Percentiles rank a stretch among this genome's conserved stretches.
Conservation (phyloP, 1,284 basidiomycete genomes). For the Anthracocystis setariae region DNA sequence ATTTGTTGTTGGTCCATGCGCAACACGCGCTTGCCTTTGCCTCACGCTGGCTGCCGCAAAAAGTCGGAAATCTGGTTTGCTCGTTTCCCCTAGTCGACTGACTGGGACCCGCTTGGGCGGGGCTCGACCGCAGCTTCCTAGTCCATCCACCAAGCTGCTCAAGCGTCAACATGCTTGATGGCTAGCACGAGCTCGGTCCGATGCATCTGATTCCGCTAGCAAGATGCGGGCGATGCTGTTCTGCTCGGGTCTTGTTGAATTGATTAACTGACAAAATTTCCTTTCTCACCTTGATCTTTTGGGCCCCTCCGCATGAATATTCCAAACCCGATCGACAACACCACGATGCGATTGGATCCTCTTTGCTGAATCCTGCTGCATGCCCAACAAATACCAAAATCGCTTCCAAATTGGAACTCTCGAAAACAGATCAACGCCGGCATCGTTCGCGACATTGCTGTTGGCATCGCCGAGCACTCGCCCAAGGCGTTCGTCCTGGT, state of each 20-base stretch:
- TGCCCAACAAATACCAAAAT: constrained; percentile 11
- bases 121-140: constrained; percentile 10
- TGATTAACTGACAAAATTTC: background rate
- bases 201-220: background rate
- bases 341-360: constrained; percentile 30
- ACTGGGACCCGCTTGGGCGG: background rate
- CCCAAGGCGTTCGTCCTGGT: constrained; percentile 95
- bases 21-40: background rate
- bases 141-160: background rate
- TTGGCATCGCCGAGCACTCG: constrained; percentile 81
- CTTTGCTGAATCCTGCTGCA: constrained; percentile 47
- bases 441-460: constrained; percentile 92
- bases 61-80: constrained; percentile 14
- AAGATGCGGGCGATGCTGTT: background rate
- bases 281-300: background rate
- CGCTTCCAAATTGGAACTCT: background rate
- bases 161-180: too few species aligned
- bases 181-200: background rate
- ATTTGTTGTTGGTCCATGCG: constrained; percentile 39
- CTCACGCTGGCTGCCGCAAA: background rate
- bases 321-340: background rate
- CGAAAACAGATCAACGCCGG: constrained; percentile 87
- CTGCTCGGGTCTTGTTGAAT: background rate
- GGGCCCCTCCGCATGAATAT: background rate
- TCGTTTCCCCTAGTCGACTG: background rate